Evolutionary conservation across 176 grass and related monocot genomes (phyloP), one percentile per base, ranked within the genome.

Genomic region (Aechmea fasciata): DNA sequence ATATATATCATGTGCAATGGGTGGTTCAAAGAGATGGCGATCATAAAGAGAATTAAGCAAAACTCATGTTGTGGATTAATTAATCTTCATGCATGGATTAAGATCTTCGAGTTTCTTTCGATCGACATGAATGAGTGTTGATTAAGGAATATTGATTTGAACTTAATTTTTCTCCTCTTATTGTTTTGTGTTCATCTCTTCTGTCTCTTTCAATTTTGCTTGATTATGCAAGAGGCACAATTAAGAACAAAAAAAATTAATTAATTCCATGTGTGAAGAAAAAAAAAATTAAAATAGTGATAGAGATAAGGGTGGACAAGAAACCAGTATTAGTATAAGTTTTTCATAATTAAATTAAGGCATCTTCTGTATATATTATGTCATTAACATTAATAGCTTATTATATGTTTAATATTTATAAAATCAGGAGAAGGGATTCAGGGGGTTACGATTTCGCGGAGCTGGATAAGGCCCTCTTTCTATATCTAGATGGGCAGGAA

Each of bases 401-500:
- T 57, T 55, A 1, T n/a, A 53, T 65, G 69, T 10, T 70, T 13
- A 23, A 74, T 69, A 74, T 69, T 63, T 70, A 13, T 80, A 50
- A 57, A 77, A 78, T 59, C 75, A 85, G 78, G 50, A 84, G 82
- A 75, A 85, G 70, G 41, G 82, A 89, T 50, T 47, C 61, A 9
- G 78, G 73, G 33, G 71, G 71, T 57, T 89, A 82, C 79, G 86
- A 79, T 75, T 73, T 89, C 64, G 71, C 78, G 65, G 86, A 89
- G 49, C 23, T 85, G 82, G 86, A 89, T 73, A 82, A 75, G 69
- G 79, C 82, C 47, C 69, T 89, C 68, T 80, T 84, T 29, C 72
- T 85, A 57, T 89, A 89, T 66, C 74, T 85, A 53, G 82, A 85
- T 76, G 75, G 75, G 6, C 86, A 88, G 19, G 78, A 89, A 72